Evolutionary conservation across 192 early-diverging fungal genomes (phyloP), one percentile per base, ranked within the genome.

Genomic region (Entophlyctis luteolus): DNA sequence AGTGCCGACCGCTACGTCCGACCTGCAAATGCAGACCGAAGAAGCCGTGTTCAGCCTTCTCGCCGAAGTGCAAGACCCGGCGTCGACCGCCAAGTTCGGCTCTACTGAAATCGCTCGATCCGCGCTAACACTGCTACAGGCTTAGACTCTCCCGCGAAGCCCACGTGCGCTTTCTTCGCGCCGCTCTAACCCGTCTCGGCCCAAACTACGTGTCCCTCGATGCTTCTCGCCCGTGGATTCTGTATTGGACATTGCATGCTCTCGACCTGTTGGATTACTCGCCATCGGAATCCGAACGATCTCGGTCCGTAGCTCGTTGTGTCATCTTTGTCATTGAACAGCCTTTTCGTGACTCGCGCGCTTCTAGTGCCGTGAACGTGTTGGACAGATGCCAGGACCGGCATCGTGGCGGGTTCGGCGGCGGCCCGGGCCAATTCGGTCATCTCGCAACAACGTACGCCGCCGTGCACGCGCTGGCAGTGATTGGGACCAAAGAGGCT

Each of bases 391-490:
- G 89, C 62, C 92, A 96, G 71, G 68, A 79, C 38, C 66, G 77
- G 3, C 6, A 16, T 1, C 69, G 67, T 12, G 96, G 96, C 22
- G 96, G 96, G 27, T 98, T 90, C 75, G 85, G 87, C 28, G 94
- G 96, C 34, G 96, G 95, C 3, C 79, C 80, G 20, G 84, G 85
- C 55, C 94, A 97, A 75, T 65, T 95, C 14, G 77, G 91, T 8
- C 96, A 98, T 77, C 55, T 93, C 42, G 94, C 92, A 2, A 83
- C 91, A 0, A 94, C 93, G 0, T 98, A 91, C 77, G 96, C 94
- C 0, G 89, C 93, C 0, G 74, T 97, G 8, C 86, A 94, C 72
- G 73, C 88, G 3, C 70, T 98, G 48, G 90, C 89, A 1, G 81
- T 91, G 47, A 68, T 92, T 48, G 93, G 94, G 3, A 88, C 87